Base-by-base conservation (phyloP, 129 eudicot genomes). In the Artemisia tridentata region DNA sequence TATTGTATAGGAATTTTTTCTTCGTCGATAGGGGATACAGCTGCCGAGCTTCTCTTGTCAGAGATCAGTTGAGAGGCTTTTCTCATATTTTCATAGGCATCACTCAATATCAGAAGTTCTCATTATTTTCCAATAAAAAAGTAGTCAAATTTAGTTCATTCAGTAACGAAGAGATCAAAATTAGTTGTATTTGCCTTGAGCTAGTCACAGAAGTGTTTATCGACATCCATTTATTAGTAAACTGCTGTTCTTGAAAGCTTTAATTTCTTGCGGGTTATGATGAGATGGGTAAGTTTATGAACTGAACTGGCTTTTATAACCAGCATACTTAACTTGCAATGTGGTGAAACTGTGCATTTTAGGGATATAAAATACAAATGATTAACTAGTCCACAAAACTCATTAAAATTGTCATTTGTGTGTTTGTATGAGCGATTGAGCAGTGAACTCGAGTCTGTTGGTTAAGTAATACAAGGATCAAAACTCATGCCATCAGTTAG, bases 1-100 rank as follows among this genome's bases (percentile, higher is more conserved):
- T 45, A 3, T 76, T 79, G 73, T 81, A 59, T 78, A 81, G 84
- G 86, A 66, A 75, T 64, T 77, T 78, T 72, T 75, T 72, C 64
- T 49, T 65, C 38, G 19, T 75, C 59, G 50, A 74, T 62, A 57
- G 68, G 76, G 70, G 62, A 48, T 29, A 76, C 63, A n/a, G 63
- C 61, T 61, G 65, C 58, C 18, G 75, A 61, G 48, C 31, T 23
- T 75, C 8, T 74, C 12, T 62, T 6, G 62, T 71, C 59, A 47
- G 68, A 0, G 50, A 73, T 73, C 53, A 34, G 52, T 49, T 50
- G 69, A 17, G 71, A 52, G n/a, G 63, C 13, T 25, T 34, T 50
- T 21, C 34, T 68, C 27, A 15, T 69, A 76, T 60, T 60, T 68
- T 61, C 9, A 7, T 16, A 27, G 25, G 49, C 25, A 23, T 15